Base-by-base conservation (phyloP, 2,329 filamentous ascomycete genomes). In the Hirsutella rhossiliensis region DNA sequence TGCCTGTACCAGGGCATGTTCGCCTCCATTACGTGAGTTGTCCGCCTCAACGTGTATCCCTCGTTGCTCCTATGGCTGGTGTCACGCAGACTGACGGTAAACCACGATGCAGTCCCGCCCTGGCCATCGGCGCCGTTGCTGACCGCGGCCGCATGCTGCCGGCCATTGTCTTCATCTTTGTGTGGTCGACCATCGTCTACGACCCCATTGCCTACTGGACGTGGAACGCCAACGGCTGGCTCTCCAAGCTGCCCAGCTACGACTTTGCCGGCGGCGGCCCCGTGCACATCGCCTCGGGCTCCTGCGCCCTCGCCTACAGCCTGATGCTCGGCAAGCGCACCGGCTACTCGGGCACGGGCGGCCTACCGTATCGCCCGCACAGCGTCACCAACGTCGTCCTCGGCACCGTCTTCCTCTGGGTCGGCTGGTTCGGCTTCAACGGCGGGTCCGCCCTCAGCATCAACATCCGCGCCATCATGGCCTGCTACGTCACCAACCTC, bases 341-440 rank as follows among this genome's bases (percentile, higher is more conserved):
- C 29, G 79, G 76, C 50, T 78, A 83, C 63, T 72, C 64, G 54
- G 75, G 72, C 54, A 71, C 74, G 42, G 71, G 79, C 47, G 75
- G 78, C 38, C 73, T 80, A 4, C 76, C 78, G 4, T 82, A 82
- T 66, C 73, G 76, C 29, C 81, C 82, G 9, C 83, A 87, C 63
- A 87, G 84, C 56, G 80, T 84, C 38, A 84, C 82, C 46, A 72
- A 84, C 53, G 79, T 87, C 50, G 78, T 86, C 40, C 70, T 87
- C 40, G 83, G 84, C 19, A 86, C 84, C 4, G 75, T 82, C 23
- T 75, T 83, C 63, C 73, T 95, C 41, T 96, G 89, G 89, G 85
- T 95, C 39, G 88, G 89, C 46, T 96, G 88, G 89, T 92, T 95
- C 60, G 89, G 89, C 41, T 96, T 96, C 77, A 96, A 95, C 64